Conservation (phyloP, 768 basidiomycete species). For the Lentinula sp. region DNA sequence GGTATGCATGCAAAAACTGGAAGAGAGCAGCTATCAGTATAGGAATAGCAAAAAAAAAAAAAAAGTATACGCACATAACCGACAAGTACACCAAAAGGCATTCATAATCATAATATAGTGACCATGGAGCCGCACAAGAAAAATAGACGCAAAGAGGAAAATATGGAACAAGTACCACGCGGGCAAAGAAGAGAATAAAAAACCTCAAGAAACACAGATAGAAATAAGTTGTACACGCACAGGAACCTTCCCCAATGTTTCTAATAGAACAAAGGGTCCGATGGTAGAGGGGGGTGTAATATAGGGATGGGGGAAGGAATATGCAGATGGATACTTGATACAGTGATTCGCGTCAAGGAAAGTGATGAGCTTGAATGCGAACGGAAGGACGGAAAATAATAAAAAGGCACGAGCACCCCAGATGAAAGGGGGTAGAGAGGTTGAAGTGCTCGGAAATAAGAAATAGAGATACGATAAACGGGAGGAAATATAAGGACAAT, state of each 20-base stretch:
- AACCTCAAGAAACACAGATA: conserved; percentile 1
- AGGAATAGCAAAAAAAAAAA: not conserved
- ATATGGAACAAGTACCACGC: conserved; percentile 5
- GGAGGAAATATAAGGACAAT: not conserved
- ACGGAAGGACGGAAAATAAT: conserved; percentile 7
- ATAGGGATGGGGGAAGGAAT: conserved; percentile 1
- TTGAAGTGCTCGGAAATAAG: not conserved
- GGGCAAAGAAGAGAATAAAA: not conserved
- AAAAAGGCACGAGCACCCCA: conserved; percentile 4
- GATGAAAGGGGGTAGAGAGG: conserved; percentile 6
- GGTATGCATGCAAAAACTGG: conserved; percentile 3
- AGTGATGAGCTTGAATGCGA: not conserved
- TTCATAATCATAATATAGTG: conserved; percentile 5
- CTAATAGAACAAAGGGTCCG: not conserved
- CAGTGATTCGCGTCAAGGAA: conserved; percentile 4
- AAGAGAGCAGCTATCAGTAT: not conserved
- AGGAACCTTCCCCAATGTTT: not conserved
- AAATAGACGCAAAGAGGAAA: not conserved
- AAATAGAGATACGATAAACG: conserved; percentile 10
- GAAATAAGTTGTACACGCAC: conserved; percentile 3
- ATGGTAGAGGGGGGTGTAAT: not conserved
- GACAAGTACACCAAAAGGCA: conserved; percentile 5
- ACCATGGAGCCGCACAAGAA: conserved; percentile 4
- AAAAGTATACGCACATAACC: conserved; percentile 3
- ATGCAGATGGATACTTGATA: conserved; percentile 7